These are phyloP conservation scores for Sporothrix phasma DNA, from an alignment of 2,329 filamentous ascomycete genomes.

Conservation along the genomic window DNA sequence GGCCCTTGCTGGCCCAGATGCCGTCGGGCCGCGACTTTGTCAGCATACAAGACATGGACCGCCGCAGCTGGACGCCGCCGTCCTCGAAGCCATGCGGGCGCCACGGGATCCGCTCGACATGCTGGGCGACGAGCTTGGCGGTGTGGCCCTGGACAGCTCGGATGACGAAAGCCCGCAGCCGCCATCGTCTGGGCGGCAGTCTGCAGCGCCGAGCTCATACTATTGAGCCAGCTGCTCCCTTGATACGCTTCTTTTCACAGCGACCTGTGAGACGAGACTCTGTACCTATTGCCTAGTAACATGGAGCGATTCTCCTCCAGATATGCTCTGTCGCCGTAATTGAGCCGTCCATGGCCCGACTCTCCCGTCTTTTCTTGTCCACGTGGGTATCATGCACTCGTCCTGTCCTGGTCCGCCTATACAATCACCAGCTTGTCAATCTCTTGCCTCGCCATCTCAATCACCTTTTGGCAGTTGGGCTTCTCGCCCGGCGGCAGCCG, in stretches of 20 bases:
- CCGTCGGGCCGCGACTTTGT: constrained; percentile 86
- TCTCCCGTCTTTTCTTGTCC: background rate
- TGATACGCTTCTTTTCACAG: background rate
- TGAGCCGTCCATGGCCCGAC: background rate
- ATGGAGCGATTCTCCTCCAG: background rate
- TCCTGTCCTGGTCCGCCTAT: background rate
- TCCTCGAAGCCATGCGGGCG: constrained; percentile 52
- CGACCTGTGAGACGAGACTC: background rate
- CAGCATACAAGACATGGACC: constrained; percentile 55
- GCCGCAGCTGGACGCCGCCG: constrained; percentile 53
- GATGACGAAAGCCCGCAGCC: constrained; percentile 30
- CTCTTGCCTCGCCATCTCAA: constrained; percentile 44
- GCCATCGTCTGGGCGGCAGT: background rate
- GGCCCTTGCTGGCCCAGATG: constrained; percentile 64
- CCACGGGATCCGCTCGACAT: constrained; percentile 39
- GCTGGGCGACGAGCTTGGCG: constrained; percentile 29
- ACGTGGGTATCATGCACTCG: background rate
- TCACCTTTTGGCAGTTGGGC: constrained; percentile 40
- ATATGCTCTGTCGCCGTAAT: background rate
- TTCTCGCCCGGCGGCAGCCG: constrained; percentile 28
- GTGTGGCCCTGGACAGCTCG: constrained; percentile 28
- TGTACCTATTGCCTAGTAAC: background rate
- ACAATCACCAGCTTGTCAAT: constrained; percentile 45
- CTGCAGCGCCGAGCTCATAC: constrained; percentile 6
- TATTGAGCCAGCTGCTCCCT: background rate